Base-by-base conservation (phyloP, 345 rosid species). In the Alliaria petiolata region DNA sequence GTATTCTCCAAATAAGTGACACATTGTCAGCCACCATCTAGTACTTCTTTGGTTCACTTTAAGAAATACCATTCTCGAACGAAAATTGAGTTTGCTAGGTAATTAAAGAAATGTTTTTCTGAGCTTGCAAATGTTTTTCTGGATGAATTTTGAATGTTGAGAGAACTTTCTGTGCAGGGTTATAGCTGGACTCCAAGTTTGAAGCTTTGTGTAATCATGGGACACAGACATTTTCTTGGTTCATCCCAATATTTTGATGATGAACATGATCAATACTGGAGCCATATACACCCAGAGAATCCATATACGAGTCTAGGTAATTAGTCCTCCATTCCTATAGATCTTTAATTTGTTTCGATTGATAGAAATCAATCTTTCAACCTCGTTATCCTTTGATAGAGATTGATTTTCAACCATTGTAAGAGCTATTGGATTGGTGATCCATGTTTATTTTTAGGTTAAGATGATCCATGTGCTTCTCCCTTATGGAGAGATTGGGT, bases 211-310 rank as follows among this genome's bases (percentile, higher is more conserved):
- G 46, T 46, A 50, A 46, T 69, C 39, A 91, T 91, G 97, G 93
- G 86, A 55, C 93, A 89, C 69, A 86, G 86, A 52, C 83, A 85
- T 56, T 83, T 87, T 66, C 85, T 62, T 39, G 79, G 78, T 75
- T 66, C 82, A 28, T 71, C 88, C 47, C 89, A 79, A 45, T 66
- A 69, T 81, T 83, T 87, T 67, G 90, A 83, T 69, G 77, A 64
- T 78, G 95, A 84, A 62, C 82, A 77, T 68, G 90, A 86, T 61
- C 87, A 85, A 79, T 78, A 75, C 74, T 85, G 91, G 97, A 86
- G 82, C 80, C 84, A 80, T 66, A 49, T 81, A 79, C 88, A 78
- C 40, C 60, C 78, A 14, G 97, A 89, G 69, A 87, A 84, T 56
- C 86, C 83, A 9, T 71, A 80, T 58, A 43, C 80, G 65, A 80